These are phyloP conservation scores for Calycina herbarum DNA, from an alignment of 2,329 filamentous ascomycete species.

Conservation along the genomic window DNA sequence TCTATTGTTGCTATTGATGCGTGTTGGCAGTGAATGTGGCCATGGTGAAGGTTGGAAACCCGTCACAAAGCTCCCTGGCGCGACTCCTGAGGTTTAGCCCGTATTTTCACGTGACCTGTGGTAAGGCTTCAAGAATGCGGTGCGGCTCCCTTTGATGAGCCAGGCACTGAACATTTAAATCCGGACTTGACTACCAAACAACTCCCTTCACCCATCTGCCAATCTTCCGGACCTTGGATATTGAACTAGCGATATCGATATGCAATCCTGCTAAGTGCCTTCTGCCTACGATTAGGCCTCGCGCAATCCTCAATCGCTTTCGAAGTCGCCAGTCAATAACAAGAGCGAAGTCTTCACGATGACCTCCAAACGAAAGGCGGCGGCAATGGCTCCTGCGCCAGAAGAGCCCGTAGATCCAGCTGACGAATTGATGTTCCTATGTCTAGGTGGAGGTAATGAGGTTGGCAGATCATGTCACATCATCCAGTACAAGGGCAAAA, in stretches of 20 bases:
- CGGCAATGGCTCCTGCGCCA: conserved; percentile 65
- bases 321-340: neutral
- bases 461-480: conserved; percentile 97
- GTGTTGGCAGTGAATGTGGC: neutral
- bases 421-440: conserved; percentile 92
- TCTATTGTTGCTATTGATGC: neutral
- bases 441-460: conserved; percentile 92
- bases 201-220: neutral
- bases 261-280: conserved; percentile 7
- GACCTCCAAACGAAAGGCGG: conserved; percentile 91
- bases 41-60: neutral
- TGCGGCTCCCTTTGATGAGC: neutral
- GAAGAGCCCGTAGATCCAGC: conserved; percentile 91
- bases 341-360: conserved; percentile 49
- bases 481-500: conserved; percentile 98
- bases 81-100: conserved; percentile 1
- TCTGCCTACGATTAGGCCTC: neutral
- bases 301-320: neutral
- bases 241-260: neutral
- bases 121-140: neutral
- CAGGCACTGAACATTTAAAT: neutral
- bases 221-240: neutral
- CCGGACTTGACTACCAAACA: neutral
- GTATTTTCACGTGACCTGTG: neutral
- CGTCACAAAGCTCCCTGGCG: neutral